Base-by-base conservation (phyloP, 192 early-diverging fungal species). In the Rhizophagus clarus region DNA sequence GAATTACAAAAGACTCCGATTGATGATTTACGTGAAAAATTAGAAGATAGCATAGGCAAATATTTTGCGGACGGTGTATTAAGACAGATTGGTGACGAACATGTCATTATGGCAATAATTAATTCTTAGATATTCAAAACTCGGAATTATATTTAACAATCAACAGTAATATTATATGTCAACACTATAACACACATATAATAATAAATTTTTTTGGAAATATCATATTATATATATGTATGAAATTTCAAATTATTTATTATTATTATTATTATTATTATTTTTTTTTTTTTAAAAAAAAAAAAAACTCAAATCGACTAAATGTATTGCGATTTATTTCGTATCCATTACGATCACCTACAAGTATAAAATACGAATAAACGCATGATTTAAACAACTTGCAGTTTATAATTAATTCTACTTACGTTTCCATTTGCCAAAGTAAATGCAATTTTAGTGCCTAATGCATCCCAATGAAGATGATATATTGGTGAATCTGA, bases 21-120 rank as follows among this genome's bases (percentile, higher is more conserved):
- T 66, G 73, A 81, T 17, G 71, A 37, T 73, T 74, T 73, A 31
- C 31, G n/a, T 17, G 49, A 81, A 49, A 67, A 24, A 75, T 51
- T 81, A n/a, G 60, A 20, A 31, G 45, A 81, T 28, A 67, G 31
- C 29, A 29, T 81, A 12, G 80, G 80, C 1, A 40, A 63, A 24
- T 51, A 60, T 40, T 75, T 81, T 47, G 74, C 72, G 4, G 31
- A 75, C 15, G 61, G 37, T 31, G 70, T 72, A 26, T 9, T 72
- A 32, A 47, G 26, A 26, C 37, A 72, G 37, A 72, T 72, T 26
- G 40, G 40, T 1, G 70, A 72, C 24, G 40, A 72, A 14, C 40
- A 72, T 45, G 42, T 72, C 14, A 72, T 72, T n/a, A 72, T 72
- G 37, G 70, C 70, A 2, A 72, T 47, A 47, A 42, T 72, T 72